phyloP scores from a whole-genome alignment of 2,329 filamentous ascomycete species.

The Coniochaeta sp. region DNA sequence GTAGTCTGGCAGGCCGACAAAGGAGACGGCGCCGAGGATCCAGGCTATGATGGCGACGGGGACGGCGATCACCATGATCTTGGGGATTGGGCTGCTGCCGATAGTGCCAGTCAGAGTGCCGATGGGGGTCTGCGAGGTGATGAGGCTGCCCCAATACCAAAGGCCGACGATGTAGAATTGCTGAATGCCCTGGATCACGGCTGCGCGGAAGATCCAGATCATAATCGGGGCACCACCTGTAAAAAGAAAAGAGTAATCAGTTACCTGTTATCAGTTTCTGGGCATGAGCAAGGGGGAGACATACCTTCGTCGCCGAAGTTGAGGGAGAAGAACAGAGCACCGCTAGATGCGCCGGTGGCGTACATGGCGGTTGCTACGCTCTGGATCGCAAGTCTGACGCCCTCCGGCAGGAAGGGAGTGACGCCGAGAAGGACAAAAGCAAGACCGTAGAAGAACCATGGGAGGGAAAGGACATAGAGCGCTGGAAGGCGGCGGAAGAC shows the following conservation, averaged over 20 bases:
- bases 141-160: slow-evolving; percentile 58
- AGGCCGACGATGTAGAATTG: slow-evolving; percentile 57
- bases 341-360: slow-evolving; percentile 53
- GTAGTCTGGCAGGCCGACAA: slow-evolving; percentile 56
- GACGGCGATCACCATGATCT: slow-evolving; percentile 38
- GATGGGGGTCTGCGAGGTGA: slow-evolving; percentile 34
- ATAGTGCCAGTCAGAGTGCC: slow-evolving; percentile 28
- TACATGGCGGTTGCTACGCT: slow-evolving; percentile 56
- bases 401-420: slow-evolving; percentile 42
- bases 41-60: slow-evolving; percentile 52
- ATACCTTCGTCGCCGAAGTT: slow-evolving; percentile 55
- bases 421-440: slow-evolving; percentile 58
- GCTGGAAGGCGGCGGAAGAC: slow-evolving; percentile 51
- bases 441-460: slow-evolving; percentile 55
- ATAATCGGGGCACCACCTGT: slow-evolving; percentile 53
- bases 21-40: slow-evolving; percentile 45
- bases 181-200: slow-evolving; percentile 58
- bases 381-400: slow-evolving; percentile 39
- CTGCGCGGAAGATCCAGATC: slow-evolving; percentile 60
- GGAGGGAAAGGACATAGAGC: slow-evolving; percentile 48
- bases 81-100: slow-evolving; percentile 22
- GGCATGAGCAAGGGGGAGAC: neutral
- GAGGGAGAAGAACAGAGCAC: slow-evolving; percentile 57
- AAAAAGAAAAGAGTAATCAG: neutral
- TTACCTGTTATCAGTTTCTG: neutral